A percentile compares a stretch with the other conserved stretches of the same genome.
phyloP scores from a whole-genome alignment of 2,329 filamentous ascomycete genomes.

The Trichoderma atrobrunneum region DNA sequence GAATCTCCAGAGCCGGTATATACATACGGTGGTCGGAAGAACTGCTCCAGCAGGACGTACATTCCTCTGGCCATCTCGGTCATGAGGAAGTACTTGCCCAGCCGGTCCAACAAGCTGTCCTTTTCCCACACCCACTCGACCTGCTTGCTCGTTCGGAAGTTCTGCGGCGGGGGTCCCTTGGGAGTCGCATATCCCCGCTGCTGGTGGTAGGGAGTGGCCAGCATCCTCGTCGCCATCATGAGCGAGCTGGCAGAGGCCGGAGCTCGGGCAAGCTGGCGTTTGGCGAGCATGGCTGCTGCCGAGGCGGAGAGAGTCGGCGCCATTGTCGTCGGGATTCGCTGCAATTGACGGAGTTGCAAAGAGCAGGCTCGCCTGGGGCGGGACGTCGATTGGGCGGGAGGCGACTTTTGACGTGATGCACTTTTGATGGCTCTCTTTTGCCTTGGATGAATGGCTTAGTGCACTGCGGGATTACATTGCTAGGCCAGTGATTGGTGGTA shows the following conservation, averaged over 20 bases:
- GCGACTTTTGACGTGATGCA: slow-evolving; percentile 28
- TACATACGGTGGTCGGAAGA: slow-evolving; percentile 94
- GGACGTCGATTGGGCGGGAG: slow-evolving; percentile 18
- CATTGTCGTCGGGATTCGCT: slow-evolving; percentile 28
- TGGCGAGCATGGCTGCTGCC: slow-evolving; percentile 35
- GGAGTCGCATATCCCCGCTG: slow-evolving; percentile 61
- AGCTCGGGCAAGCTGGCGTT: slow-evolving; percentile 34
- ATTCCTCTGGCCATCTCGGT: slow-evolving; percentile 96
- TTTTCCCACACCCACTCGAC: slow-evolving; percentile 77
- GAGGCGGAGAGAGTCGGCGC: slow-evolving; percentile 32
- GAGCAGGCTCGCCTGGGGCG: slow-evolving; percentile 21
- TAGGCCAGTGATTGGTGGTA: slow-evolving; percentile 36
- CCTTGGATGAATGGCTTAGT: slow-evolving; percentile 13
- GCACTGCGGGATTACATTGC: slow-evolving; percentile 42
- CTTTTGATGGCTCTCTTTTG: slow-evolving; percentile 17
- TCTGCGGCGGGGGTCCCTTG: slow-evolving; percentile 71
- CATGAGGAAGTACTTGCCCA: slow-evolving; percentile 92
- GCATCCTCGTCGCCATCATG: slow-evolving; percentile 18
- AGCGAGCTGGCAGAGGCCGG: slow-evolving; percentile 25
- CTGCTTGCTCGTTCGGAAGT: slow-evolving; percentile 73
- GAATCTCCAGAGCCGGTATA: neutral
- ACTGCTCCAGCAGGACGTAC: slow-evolving; percentile 97
- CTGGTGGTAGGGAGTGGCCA: slow-evolving; percentile 26
- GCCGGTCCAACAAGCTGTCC: slow-evolving; percentile 75
- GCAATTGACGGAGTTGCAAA: slow-evolving; percentile 31